Evolutionary conservation across 2,329 filamentous ascomycete species (phyloP), one percentile per base, ranked within the genome.

Genomic region (Amauroascus verrucosus): DNA sequence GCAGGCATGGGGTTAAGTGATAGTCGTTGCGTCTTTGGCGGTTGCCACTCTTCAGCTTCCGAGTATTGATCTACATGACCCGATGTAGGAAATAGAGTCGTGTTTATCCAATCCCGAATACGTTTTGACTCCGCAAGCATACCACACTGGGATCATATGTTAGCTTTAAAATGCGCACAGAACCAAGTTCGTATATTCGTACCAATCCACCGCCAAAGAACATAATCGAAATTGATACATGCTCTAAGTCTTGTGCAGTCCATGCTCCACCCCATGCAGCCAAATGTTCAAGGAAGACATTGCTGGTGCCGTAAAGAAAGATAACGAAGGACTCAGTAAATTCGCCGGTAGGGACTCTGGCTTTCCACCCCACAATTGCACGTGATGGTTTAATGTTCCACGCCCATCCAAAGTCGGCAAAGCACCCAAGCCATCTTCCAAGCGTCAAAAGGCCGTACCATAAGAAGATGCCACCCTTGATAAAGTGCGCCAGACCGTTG

Each of bases 381-480:
- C 70, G 68, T 4, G 73, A 65, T 7, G 88, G 88, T 56, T 86
- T 85, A 56, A 90, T 70, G 63, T 97, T 97, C 91, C 91, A 96
- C 0, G 89, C 88, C 91, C 91, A 97, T 59, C 91, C 91, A 54
- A 91, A 78, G 56, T 95, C 87, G 54, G 86, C 83, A 66, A 95
- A 97, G 66, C 86, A 86, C 24, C 91, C 91, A 64, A 89, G 82
- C 85, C 88, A 96, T 53, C 91, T 84, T 28, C 88, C 89, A 3
- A 97, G 76, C 0, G 88, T 95, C 56, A 96, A 72, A 18, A 95
- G 71, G 7, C 91, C 91, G 58, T 94, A 87, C 83, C 88, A 93
- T 72, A 96, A 88, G 75, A 97, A 97, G 52, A 97, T 85, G 2
- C 87, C 87, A 44, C 91, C 91, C 67, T 97, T 97, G 67, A 96